A percentile compares a stretch with the other conserved stretches of the same genome.
phyloP scores from a whole-genome alignment of 306 rosid genomes.

The Cucurbita ficifolia region DNA sequence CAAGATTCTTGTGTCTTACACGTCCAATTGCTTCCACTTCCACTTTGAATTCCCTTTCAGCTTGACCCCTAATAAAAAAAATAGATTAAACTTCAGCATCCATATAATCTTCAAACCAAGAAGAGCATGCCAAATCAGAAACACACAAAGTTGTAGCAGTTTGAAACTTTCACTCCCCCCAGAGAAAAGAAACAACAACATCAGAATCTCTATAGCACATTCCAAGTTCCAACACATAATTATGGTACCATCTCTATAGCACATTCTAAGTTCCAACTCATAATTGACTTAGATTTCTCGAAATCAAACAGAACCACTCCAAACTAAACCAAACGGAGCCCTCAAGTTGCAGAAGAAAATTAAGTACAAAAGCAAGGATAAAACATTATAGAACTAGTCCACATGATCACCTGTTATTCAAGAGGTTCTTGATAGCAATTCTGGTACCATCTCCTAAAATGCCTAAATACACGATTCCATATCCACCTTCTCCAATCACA shows the following conservation, averaged over 20 bases:
- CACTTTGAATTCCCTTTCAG: constrained; percentile 86
- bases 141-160: neutral
- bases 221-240: neutral
- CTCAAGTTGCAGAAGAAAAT: neutral
- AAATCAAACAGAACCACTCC: neutral
- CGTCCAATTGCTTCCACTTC: constrained; percentile 97
- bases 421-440: constrained; percentile 81
- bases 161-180: neutral
- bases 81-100: neutral
- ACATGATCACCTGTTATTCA: constrained; percentile 66
- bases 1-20: constrained; percentile 95
- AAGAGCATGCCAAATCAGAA: constrained; percentile 2
- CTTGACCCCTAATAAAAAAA: constrained; percentile 63
- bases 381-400: neutral
- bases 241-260: neutral
- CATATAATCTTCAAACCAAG: constrained; percentile 3
- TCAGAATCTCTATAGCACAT: neutral
- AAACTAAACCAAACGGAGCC: neutral
- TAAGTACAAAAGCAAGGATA: neutral
- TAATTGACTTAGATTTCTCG: neutral
- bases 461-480: constrained; percentile 84
- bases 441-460: constrained; percentile 54
- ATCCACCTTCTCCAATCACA: constrained; percentile 96
- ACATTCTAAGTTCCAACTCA: neutral
- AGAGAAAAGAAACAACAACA: neutral